A percentile compares a stretch with the other conserved stretches of the same genome.
These are phyloP conservation scores for Rhodotorula taiwanensis DNA, from an alignment of 768 basidiomycete species.

Conservation along the genomic window DNA sequence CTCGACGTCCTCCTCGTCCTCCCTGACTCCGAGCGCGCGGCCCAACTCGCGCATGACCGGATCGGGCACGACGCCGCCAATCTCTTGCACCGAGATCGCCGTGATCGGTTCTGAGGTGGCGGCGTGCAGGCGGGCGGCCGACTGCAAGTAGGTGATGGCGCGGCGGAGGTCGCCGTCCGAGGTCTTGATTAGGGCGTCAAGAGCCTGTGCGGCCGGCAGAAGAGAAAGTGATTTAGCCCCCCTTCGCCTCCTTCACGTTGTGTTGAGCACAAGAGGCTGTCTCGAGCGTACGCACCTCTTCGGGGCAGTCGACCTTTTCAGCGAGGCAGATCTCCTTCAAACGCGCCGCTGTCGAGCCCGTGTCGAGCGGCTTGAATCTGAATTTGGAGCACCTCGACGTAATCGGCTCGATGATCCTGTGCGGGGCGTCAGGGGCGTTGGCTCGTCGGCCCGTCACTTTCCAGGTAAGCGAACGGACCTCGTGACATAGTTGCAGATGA, in stretches of 20 bases:
- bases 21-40: slow-evolving; percentile 60
- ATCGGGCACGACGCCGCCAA: slow-evolving; percentile 88
- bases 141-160: slow-evolving; percentile 95
- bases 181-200: slow-evolving; percentile 65
- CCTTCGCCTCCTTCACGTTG: no score
- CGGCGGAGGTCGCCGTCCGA: slow-evolving; percentile 91
- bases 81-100: slow-evolving; percentile 79
- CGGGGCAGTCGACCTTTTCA: slow-evolving; percentile 57
- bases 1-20: slow-evolving; percentile 51
- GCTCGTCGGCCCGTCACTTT: no score
- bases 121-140: slow-evolving; percentile 72
- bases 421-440: no score
- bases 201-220: slow-evolving; percentile 46
- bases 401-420: slow-evolving; percentile 95
- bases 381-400: slow-evolving; percentile 99
- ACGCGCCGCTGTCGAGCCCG: slow-evolving; percentile 63
- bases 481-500: slow-evolving; percentile 98
- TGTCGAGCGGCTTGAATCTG: slow-evolving; percentile 87
- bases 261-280: neutral
- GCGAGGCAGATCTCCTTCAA: slow-evolving; percentile 70
- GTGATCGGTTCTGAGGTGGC: slow-evolving; percentile 57
- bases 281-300: slow-evolving; percentile 42
- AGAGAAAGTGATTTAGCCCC: no score
- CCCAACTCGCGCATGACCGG: slow-evolving; percentile 64
- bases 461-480: slow-evolving; percentile 57